These are phyloP conservation scores for Diaporthe aspalathi DNA, from an alignment of 2,329 filamentous ascomycete genomes.

Conservation along the genomic window DNA sequence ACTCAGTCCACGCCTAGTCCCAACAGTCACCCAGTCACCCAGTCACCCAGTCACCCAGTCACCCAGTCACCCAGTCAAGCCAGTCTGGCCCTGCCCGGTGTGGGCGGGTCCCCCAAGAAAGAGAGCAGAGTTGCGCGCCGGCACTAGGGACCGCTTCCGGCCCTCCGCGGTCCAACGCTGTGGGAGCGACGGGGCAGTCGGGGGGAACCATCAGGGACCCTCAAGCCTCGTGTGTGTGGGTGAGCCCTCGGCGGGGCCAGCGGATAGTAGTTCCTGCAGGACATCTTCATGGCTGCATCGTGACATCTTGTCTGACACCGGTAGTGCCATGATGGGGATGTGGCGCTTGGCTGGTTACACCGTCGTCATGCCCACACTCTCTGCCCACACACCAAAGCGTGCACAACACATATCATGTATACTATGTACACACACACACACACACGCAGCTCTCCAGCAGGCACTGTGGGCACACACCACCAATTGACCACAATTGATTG, in stretches of 20 bases:
- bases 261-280: slow-evolving; percentile 30
- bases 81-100: background rate
- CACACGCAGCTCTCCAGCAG: background rate
- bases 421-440: too few species aligned
- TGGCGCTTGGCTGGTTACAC: background rate
- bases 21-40: too few species aligned
- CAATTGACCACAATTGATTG: background rate
- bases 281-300: slow-evolving; percentile 28
- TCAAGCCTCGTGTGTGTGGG: slow-evolving; percentile 22
- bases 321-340: slow-evolving; percentile 20
- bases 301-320: slow-evolving; percentile 32
- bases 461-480: background rate
- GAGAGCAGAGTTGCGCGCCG: background rate
- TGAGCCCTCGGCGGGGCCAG: slow-evolving; percentile 24
- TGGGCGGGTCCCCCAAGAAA: background rate
- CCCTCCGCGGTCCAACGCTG: slow-evolving; percentile 32
- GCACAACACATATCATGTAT: too few species aligned
- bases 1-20: background rate
- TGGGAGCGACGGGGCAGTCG: background rate
- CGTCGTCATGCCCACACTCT: background rate
- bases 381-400: too few species aligned
- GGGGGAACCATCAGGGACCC: too few species aligned
- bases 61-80: too few species aligned
- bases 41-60: too few species aligned
- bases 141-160: slow-evolving; percentile 32